Conservation (phyloP, 2,329 filamentous ascomycete genomes). For the Elsinoe fawcettii region DNA sequence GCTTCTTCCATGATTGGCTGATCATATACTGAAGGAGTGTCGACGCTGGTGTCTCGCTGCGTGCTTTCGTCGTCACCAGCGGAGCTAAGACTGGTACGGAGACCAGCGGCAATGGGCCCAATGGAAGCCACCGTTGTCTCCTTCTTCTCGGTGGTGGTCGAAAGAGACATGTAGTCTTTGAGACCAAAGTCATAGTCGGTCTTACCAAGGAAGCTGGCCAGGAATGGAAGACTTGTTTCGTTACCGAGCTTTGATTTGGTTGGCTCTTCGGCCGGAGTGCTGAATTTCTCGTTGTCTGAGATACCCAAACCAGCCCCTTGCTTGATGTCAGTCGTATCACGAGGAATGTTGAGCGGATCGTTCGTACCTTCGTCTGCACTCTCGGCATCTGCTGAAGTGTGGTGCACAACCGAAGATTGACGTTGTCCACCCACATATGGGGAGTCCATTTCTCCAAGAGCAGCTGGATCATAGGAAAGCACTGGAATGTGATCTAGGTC, state of each 20-base stretch:
- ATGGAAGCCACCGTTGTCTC: neutral
- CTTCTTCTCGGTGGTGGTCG: constrained; percentile 27
- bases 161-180: constrained; percentile 45
- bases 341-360: constrained; percentile 4
- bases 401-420: constrained; percentile 50
- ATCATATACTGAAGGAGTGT: constrained; percentile 19
- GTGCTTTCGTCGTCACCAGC: constrained; percentile 7
- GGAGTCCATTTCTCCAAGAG: constrained; percentile 20
- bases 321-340: neutral
- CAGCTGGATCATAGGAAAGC: constrained; percentile 15
- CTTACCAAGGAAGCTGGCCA: constrained; percentile 41
- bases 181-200: constrained; percentile 50
- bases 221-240: constrained; percentile 41
- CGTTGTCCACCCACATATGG: constrained; percentile 19
- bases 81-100: constrained; percentile 12
- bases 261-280: constrained; percentile 18
- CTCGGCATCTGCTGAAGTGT: constrained; percentile 34
- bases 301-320: constrained; percentile 16
- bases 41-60: neutral
- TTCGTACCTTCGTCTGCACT: constrained; percentile 16
- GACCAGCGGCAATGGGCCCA: constrained; percentile 3
- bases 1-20: constrained; percentile 39
- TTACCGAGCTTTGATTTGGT: constrained; percentile 19
- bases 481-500: constrained; percentile 61
- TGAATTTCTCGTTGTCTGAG: constrained; percentile 17